phyloP scores from a whole-genome alignment of 306 rosid species.

The Gastrolobium villosum region DNA sequence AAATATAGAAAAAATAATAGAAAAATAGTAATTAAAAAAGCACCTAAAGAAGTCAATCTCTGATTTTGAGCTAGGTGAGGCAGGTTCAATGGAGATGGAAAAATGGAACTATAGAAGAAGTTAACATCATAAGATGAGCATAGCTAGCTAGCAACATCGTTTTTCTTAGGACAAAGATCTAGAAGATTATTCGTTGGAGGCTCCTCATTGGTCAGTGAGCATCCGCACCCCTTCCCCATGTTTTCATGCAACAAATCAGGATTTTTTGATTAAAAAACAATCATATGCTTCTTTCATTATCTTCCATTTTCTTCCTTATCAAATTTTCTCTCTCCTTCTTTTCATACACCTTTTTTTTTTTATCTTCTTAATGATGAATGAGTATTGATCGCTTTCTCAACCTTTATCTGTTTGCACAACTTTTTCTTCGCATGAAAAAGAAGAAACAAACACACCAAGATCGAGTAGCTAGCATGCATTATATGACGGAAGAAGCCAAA shows the following conservation, averaged over 20 bases:
- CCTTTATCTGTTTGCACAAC: constrained; percentile 26
- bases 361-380: too few relatives aligned
- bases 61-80: neutral
- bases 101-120: constrained; percentile 5
- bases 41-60: too few relatives aligned
- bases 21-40: neutral
- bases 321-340: neutral
- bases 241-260: constrained; percentile 69
- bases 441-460: constrained; percentile 34
- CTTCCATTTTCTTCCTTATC: neutral
- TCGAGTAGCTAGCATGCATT: neutral
- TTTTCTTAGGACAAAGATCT: constrained; percentile 36
- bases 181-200: constrained; percentile 46
- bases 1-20: neutral
- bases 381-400: constrained; percentile 23
- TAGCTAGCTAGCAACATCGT: constrained; percentile 31
- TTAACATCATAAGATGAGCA: constrained; percentile 43
- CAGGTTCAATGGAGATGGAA: constrained; percentile 4
- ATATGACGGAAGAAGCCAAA: constrained; percentile 29
- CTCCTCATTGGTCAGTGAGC: constrained; percentile 51
- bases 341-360: too few relatives aligned
- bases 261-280: constrained; percentile 29
- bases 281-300: neutral
- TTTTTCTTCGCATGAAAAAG: constrained; percentile 44
- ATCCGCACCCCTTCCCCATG: constrained; percentile 33